Conservation (phyloP, 2,329 filamentous ascomycete genomes). For the Pyrenochaeta sp. region DNA sequence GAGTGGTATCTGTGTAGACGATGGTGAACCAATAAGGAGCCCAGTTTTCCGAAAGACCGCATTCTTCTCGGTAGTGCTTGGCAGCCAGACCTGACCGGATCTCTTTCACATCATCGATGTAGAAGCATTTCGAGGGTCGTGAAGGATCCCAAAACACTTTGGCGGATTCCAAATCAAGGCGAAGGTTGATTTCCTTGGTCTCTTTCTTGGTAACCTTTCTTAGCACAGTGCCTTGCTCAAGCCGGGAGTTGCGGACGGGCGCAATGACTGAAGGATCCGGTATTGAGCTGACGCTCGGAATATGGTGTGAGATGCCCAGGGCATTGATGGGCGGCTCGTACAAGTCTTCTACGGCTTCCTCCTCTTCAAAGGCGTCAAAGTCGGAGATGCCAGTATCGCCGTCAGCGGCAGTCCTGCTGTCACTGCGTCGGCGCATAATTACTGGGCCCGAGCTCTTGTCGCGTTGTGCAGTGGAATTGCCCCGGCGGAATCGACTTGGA, state of each 20-base stretch:
- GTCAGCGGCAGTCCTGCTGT: constrained; percentile 77
- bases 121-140: constrained; percentile 82
- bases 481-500: constrained; percentile 75
- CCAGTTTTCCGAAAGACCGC: constrained; percentile 71
- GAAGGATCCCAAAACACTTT: constrained; percentile 88
- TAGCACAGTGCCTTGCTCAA: constrained; percentile 81
- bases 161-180: constrained; percentile 82
- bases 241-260: constrained; percentile 77
- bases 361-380: constrained; percentile 60
- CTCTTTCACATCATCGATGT: constrained; percentile 94
- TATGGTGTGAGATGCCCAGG: constrained; percentile 51
- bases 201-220: constrained; percentile 87
- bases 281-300: constrained; percentile 44
- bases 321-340: constrained; percentile 49
- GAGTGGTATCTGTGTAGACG: constrained; percentile 81
- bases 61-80: constrained; percentile 87
- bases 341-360: constrained; percentile 59
- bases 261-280: constrained; percentile 60
- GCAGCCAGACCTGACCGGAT: constrained; percentile 85
- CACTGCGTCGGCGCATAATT: constrained; percentile 85
- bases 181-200: constrained; percentile 75
- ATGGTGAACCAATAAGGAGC: constrained; percentile 88
- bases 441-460: constrained; percentile 91
- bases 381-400: constrained; percentile 58
- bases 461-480: constrained; percentile 76